Base-by-base conservation (phyloP, 2,329 filamentous ascomycete species). In the Apiospora rasikravindrae region DNA sequence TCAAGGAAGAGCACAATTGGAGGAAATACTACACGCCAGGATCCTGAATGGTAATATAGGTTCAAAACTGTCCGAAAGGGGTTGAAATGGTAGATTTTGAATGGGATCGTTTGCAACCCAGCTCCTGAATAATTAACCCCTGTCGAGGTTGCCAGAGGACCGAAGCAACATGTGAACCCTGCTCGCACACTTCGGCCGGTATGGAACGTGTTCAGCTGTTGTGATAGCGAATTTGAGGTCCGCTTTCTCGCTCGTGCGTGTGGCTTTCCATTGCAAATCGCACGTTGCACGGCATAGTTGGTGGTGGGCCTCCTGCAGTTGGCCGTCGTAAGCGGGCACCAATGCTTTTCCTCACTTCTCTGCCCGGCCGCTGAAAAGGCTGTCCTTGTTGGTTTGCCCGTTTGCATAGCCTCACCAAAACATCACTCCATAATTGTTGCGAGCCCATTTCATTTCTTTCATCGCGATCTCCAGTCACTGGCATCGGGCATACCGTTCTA, bases 1-100 rank as follows among this genome's bases (percentile, higher is more conserved):
- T 90, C 77, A 83, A 84, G 76, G 88, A 92, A 75, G 83, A 87
- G 69, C 88, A 91, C 78, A 81, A 89, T 73, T 90, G 88, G 88
- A 82, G 85, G 73, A 71, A 80, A 19, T 71, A 81, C n/a, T 69
- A 69, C 22, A 57, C 29, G 22, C 68, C 68, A 16, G 57, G 47
- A 74, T 45, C 73, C 80, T 7, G 11, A 71, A 51, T 45, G n/a
- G 66, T 29, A n/a, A 26, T 33, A 22, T 16, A n/a, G 0, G 7
- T 24, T 33, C 4, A 3, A 29, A 6, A 5, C 16, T 24, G 24
- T 24, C 26, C 16, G 24, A 53, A 53, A 29, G 22, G 6, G 2
- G 14, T 26, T 24, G 26, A 29, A 13, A 14, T 29, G 13, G 5
- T 8, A 5, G 13, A 16, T 51, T 24, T 26, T 24, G 47, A 49